Evolutionary conservation across 2,329 filamentous ascomycete species (phyloP), one percentile per base, ranked within the genome.

Genomic region (Lachnellula suecica): DNA sequence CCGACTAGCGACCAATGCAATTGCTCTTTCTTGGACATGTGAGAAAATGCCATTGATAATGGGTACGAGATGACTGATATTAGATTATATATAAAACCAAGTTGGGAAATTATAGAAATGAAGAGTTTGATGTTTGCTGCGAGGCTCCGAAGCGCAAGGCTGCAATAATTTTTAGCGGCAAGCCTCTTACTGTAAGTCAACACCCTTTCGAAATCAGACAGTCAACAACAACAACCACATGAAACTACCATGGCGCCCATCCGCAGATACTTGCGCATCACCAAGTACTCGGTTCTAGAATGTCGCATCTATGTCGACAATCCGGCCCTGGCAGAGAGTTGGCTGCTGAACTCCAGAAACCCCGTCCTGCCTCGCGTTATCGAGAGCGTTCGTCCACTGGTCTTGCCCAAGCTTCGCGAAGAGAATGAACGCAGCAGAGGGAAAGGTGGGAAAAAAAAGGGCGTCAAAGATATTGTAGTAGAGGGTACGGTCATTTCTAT

Each of bases 291-390:
- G 4, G 91, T 97, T 27, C 81, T 99, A n/a, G 94, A 99, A 78
- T 91, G 90, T 59, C 91, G 92, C 59, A 94, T 99, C 61, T 97
- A 97, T 71, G 84, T 97, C 43, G 93, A 97, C 59, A 92, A 93
- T 63, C 94, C 94, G 0, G 83, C 87, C 11, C 83, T 96, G 55
- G 83, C 84, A 22, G 83, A 90, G 59, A 85, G 87, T 66, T 97
- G 95, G 85, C 82, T 99, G 17, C 81, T 96, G 59, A 87, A 88
- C 63, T 79, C 88, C 31, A 83, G 85, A 59, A 78, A 91, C 62
- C 84, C 89, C 3, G 81, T 93, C 15, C 81, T 99, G 13, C 85
- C 87, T 35, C 87, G 87, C 59, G 85, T 97, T 62, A 91, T 99
- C 53, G 83, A 90, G 68, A 88, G 86, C 54, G 85, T 97, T 48